Evolutionary conservation across 495 filamentous ascomycete species (phyloP), one percentile per base, ranked within the genome.

Genomic region (Amphirosellinia nigrospora): DNA sequence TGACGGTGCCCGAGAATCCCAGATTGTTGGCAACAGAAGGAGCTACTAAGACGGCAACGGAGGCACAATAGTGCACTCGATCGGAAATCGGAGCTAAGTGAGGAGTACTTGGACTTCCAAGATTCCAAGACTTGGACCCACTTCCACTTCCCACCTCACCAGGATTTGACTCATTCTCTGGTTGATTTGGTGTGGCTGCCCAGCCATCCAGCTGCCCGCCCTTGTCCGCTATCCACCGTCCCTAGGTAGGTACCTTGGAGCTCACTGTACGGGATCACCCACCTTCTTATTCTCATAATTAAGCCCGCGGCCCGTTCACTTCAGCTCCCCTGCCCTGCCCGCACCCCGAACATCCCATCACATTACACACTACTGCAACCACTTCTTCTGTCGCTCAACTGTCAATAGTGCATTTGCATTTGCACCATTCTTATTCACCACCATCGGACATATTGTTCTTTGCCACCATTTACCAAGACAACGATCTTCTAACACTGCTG

Each of bases 111-210:
- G 23, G 53, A 38, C 34, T 48, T 41, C 28, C 48, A 59, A 28
- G 52, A 52, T 48, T 41, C 28, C 48, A 59, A 28, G 52, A 52
- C 26, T 13, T 32, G 28, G 38, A 21, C 34, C 65, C 65, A 59
- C 65, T 46, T 46, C 52, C 52, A n/a, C 15, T 64, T 46, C 41
- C 43, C 30, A 28, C 32, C 52, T 34, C 36, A 1, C 23, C 23
- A 56, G 64, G 50, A 66, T 43, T 68, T 39, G 65, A 68, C 65
- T 56, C 48, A 55, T 56, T 56, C 19, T 32, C 34, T 66, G 63
- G 48, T 34, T 21, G 43, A 34, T 52, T 52, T 64, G 36, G 36
- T 66, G 34, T 56, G 50, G 63, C 63, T 34, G 43, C 43, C 62
- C 62, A 30, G 23, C 19, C 26, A 46, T n/a, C 60, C 60, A 46